A percentile compares a stretch with the other conserved stretches of the same genome.
These are phyloP conservation scores for Chloris gayana DNA, from an alignment of 176 grass and related monocot genomes.

Conservation along the genomic window DNA sequence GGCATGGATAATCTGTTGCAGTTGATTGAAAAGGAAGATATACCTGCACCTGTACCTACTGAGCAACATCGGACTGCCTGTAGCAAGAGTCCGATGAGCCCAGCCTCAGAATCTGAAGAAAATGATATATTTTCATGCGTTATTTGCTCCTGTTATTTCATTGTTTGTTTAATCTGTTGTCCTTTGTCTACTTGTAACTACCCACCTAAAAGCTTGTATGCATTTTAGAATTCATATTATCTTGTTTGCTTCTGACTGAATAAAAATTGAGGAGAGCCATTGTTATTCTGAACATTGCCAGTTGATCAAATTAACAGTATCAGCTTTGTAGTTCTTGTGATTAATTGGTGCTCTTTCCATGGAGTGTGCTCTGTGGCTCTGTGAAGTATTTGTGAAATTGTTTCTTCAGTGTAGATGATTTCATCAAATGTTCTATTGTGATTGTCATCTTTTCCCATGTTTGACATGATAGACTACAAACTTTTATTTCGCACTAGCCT, in stretches of 20 bases:
- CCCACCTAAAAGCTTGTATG: conserved; percentile 26
- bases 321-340: conserved; percentile 18
- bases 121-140: conserved; percentile 96
- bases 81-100: conserved; percentile 80
- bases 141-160: conserved; percentile 39
- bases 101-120: conserved; percentile 68
- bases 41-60: conserved; percentile 85
- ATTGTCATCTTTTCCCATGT: not conserved
- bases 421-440: not conserved
- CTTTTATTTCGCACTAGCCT: too few species aligned
- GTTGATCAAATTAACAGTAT: not conserved
- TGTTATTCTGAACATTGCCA: not conserved
- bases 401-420: conserved; percentile 20
- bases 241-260: conserved; percentile 12
- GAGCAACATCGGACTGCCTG: conserved; percentile 84
- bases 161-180: too few species aligned
- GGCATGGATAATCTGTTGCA: conserved; percentile 69
- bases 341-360: conserved; percentile 4
- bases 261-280: not conserved
- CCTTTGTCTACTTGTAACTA: conserved; percentile 9
- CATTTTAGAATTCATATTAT: not conserved
- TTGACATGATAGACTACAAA: too few species aligned
- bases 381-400: not conserved
- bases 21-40: conserved; percentile 90
- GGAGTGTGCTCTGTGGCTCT: conserved; percentile 7